Conservation (phyloP, 345 rosid species). For the Abelmoschus esculentus region DNA sequence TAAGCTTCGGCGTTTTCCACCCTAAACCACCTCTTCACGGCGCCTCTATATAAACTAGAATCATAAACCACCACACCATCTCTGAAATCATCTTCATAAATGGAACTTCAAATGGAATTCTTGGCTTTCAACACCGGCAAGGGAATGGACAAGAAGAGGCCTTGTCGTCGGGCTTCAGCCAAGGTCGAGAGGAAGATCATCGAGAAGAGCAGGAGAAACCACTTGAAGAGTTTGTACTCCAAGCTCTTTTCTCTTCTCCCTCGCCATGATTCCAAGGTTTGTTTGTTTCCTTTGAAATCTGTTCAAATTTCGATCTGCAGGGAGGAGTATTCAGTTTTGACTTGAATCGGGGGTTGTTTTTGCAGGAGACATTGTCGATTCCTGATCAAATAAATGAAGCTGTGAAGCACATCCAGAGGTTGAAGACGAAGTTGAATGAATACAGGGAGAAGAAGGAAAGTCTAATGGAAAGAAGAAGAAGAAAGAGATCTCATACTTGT, state of each 20-base stretch:
- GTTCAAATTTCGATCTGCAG: not conserved
- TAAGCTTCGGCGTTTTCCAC: conserved; percentile 3
- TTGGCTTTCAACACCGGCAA: not conserved
- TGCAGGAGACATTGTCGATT: conserved; percentile 32
- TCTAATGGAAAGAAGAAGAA: conserved; percentile 21
- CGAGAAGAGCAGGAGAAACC: conserved; percentile 48
- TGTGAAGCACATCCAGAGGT: conserved; percentile 29
- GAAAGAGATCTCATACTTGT: conserved; percentile 20
- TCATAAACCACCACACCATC: not conserved
- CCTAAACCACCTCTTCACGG: too few relatives aligned
- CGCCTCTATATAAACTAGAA: not conserved
- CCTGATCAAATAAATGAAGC: conserved; percentile 56
- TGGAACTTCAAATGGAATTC: conserved; percentile 6
- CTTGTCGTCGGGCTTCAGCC: conserved; percentile 9
- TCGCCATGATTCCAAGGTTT: conserved; percentile 21
- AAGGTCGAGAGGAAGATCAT: conserved; percentile 41
- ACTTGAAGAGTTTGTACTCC: conserved; percentile 37
- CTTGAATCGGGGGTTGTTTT: not conserved
- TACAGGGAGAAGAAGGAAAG: conserved; percentile 28
- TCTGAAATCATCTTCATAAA: not conserved
- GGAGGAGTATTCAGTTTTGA: not conserved
- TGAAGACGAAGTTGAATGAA: conserved; percentile 28
- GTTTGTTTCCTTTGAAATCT: not conserved
- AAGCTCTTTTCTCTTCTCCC: conserved; percentile 44
- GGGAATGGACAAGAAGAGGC: not conserved